A percentile compares a stretch with the other conserved stretches of the same genome.
Evolutionary conservation across 306 rosid genomes (phyloP).

Genomic region (Cucumis sativus): Cucumber_9930_V3 NC_026658.2:4729001-4729500

Average conservation of each 20-base stretch:
- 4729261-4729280: conserved; percentile 48
- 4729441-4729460: conserved; percentile 98
- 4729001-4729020: conserved; percentile 39
- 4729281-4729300: conserved; percentile 15
- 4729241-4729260: conserved; percentile 48
- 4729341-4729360: conserved; percentile 79
- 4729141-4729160: conserved; percentile 61
- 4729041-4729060: not conserved
- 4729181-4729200: conserved; percentile 30
- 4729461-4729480: conserved; percentile 74
- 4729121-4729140: not conserved
- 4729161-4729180: conserved; percentile 22
- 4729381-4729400: conserved; percentile 39
- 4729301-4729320: conserved; percentile 42
- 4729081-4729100: not conserved
- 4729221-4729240: conserved; percentile 66
- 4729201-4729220: conserved; percentile 62
- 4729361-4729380: conserved; percentile 22
- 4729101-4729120: not conserved
- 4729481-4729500: conserved; percentile 66
- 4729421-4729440: conserved; percentile 74
- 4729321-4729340: conserved; percentile 55
- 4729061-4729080: conserved; percentile 10
- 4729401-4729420: conserved; percentile 92
- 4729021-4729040: conserved; percentile 28